Conservation (phyloP, 176 grass and related monocot species). For the Tillandsia fasciculata region DNA sequence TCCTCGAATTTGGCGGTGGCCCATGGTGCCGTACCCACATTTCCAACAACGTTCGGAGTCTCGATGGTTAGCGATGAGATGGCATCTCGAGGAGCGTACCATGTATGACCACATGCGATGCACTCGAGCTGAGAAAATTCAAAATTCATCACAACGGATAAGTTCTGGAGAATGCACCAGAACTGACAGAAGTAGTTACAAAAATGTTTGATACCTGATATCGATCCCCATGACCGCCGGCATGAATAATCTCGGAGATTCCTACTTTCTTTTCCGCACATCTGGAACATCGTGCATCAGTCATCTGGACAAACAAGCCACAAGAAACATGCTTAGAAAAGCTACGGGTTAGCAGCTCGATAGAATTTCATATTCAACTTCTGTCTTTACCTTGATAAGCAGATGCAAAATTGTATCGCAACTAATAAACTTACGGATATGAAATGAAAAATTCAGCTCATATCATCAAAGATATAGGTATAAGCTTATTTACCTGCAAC, state of each 20-base stretch:
- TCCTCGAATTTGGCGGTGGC: slow-evolving; percentile 82
- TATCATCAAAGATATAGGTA: not conserved
- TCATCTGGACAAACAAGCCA: slow-evolving; percentile 61
- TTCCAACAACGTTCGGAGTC: slow-evolving; percentile 36
- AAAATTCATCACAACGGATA: not conserved
- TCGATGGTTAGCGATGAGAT: slow-evolving; percentile 61
- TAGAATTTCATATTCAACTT: not conserved
- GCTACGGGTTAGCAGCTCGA: slow-evolving; percentile 11
- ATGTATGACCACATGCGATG: slow-evolving; percentile 56
- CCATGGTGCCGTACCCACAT: slow-evolving; percentile 60
- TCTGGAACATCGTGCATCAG: slow-evolving; percentile 61
- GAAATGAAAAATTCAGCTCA: not conserved
- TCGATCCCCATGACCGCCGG: slow-evolving; percentile 68
- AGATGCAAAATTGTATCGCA: not conserved
- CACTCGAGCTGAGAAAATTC: slow-evolving; percentile 58
- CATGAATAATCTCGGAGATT: slow-evolving; percentile 75
- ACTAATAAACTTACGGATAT: not conserved
- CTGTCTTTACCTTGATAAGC: too few relatives aligned
- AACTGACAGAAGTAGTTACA: too few relatives aligned
- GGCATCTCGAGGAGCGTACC: slow-evolving; percentile 70
- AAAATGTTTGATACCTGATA: slow-evolving; percentile 55
- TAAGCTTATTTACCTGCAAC: slow-evolving; percentile 39
- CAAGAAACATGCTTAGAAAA: too few relatives aligned
- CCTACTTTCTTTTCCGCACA: slow-evolving; percentile 78
- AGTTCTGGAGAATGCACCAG: too few relatives aligned